Evolutionary conservation across 192 early-diverging fungal species (phyloP).

Genomic region (Podochytrium sp.): DNA sequence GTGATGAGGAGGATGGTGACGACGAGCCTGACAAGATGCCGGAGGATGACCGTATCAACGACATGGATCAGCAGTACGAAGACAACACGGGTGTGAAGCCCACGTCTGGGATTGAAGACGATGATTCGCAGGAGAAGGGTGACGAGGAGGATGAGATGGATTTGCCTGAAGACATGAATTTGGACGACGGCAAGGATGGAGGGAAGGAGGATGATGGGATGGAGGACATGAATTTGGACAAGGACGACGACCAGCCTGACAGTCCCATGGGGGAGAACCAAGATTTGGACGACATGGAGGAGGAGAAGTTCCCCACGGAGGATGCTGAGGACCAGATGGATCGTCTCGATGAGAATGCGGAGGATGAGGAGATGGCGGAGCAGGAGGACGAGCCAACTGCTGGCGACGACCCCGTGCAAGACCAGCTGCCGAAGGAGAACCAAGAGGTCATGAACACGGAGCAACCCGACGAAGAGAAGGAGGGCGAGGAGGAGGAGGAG

Average conservation of each 20-base stretch:
- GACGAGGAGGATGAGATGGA: conserved; percentile 77
- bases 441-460: conserved; percentile 33
- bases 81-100: conserved; percentile 53
- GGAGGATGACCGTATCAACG: conserved; percentile 42
- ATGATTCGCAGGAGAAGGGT: conserved; percentile 38
- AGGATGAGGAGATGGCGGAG: conserved; percentile 39
- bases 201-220: conserved; percentile 61
- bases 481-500: conserved; percentile 47
- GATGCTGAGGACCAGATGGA: conserved; percentile 43
- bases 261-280: conserved; percentile 30
- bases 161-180: conserved; percentile 76
- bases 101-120: conserved; percentile 34
- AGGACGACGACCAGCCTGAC: conserved; percentile 48
- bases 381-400: conserved; percentile 42
- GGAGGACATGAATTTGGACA: conserved; percentile 52
- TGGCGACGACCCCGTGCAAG: conserved; percentile 42
- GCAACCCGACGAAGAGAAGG: conserved; percentile 53
- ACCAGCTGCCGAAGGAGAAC: conserved; percentile 35
- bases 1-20: conserved; percentile 42
- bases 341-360: conserved; percentile 24
- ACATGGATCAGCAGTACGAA: conserved; percentile 48
- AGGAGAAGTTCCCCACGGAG: conserved; percentile 45
- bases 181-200: conserved; percentile 47
- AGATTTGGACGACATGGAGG: conserved; percentile 41
- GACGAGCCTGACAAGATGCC: conserved; percentile 38